phyloP scores from a whole-genome alignment of 495 filamentous ascomycete genomes.

The Hyaloscypha hepaticicola region DNA sequence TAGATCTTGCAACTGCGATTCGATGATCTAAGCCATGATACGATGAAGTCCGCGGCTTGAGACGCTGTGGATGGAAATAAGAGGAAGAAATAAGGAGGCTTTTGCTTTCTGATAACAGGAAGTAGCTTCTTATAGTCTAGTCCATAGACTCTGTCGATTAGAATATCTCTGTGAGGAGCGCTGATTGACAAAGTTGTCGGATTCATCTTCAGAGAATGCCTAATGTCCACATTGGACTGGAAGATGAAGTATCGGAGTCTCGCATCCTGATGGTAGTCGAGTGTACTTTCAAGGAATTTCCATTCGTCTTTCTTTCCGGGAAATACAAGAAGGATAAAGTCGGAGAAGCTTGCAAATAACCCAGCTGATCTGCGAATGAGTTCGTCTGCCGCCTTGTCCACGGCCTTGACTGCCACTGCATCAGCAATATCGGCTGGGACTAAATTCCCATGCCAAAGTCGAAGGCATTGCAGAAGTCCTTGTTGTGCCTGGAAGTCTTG shows the following conservation, averaged over 20 bases:
- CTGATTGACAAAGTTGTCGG: neutral
- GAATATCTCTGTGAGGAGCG: constrained; percentile 12
- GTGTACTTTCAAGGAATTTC: constrained; percentile 17
- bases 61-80: constrained; percentile 23
- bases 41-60: constrained; percentile 16
- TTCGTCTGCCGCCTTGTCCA: constrained; percentile 16
- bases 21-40: constrained; percentile 19
- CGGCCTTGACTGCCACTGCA: neutral
- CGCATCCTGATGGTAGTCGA: neutral
- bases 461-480: neutral
- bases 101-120: neutral
- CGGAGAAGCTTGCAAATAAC: constrained; percentile 2
- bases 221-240: constrained; percentile 10
- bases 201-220: neutral
- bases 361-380: constrained; percentile 14
- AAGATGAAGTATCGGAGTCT: constrained; percentile 30
- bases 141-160: constrained; percentile 16
- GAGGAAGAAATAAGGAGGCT: constrained; percentile 19
- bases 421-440: constrained; percentile 3
- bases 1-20: constrained; percentile 21
- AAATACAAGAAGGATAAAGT: constrained; percentile 21
- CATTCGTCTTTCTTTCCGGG: constrained; percentile 25
- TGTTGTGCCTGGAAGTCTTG: constrained; percentile 24
- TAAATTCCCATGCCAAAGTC: constrained; percentile 18
- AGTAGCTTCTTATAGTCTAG: constrained; percentile 19